These are phyloP conservation scores for Colletotrichum scovillei DNA, from an alignment of 2,329 filamentous ascomycete genomes.

Conservation along the genomic window DNA sequence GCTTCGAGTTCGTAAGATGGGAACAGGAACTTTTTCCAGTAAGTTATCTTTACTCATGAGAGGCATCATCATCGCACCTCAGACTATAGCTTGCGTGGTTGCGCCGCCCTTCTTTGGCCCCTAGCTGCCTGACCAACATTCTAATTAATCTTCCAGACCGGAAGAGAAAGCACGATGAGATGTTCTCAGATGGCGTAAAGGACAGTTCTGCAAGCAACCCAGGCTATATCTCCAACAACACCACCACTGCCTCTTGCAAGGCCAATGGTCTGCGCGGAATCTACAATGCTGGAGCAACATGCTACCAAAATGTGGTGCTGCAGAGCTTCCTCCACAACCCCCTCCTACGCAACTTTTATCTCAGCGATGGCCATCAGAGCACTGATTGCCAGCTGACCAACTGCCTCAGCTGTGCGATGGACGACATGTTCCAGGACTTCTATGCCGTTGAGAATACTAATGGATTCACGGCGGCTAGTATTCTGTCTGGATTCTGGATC, in stretches of 20 bases:
- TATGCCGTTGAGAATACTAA: conserved; percentile 82
- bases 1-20: conserved; percentile 76
- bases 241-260: conserved; percentile 82
- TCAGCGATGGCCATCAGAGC: conserved; percentile 88
- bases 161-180: conserved; percentile 81
- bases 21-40: conserved; percentile 74
- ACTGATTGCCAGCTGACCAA: conserved; percentile 74
- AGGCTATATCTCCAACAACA: conserved; percentile 81
- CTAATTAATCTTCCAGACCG: conserved; percentile 56
- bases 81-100: neutral
- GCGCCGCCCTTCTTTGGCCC: too few relatives aligned
- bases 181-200: conserved; percentile 71
- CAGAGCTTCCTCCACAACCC: conserved; percentile 96
- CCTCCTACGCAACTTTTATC: conserved; percentile 89
- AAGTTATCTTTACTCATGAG: conserved; percentile 40
- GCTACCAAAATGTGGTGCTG: conserved; percentile 96
- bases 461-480: conserved; percentile 89
- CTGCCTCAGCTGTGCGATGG: conserved; percentile 77
- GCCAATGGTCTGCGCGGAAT: conserved; percentile 91
- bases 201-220: conserved; percentile 68
- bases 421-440: conserved; percentile 79
- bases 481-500: conserved; percentile 91
- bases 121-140: neutral
- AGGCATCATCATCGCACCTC: conserved; percentile 18
- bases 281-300: conserved; percentile 98